These are phyloP conservation scores for Lasiosphaeria ovina DNA, from an alignment of 495 filamentous ascomycete genomes.

Conservation along the genomic window DNA sequence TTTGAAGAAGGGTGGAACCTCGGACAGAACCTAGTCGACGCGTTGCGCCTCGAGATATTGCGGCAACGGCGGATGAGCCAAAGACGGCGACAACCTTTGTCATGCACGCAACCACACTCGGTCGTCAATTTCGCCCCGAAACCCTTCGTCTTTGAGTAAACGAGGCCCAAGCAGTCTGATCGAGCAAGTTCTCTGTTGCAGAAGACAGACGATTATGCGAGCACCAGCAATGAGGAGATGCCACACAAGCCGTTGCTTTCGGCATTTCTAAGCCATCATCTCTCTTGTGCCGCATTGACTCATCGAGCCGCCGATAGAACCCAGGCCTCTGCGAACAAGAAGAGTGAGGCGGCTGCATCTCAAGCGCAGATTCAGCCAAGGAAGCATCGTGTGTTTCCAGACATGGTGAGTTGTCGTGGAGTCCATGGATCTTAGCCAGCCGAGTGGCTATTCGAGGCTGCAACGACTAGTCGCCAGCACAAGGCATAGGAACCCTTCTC, in stretches of 20 bases:
- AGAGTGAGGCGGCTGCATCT: constrained; percentile 21
- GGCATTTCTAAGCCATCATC: constrained; percentile 2
- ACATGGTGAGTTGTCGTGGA: constrained; percentile 7
- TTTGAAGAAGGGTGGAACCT: neutral
- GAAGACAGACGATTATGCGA: neutral
- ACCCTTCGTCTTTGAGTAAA: neutral
- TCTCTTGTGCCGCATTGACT: neutral
- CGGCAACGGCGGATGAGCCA: neutral
- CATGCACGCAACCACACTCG: constrained; percentile 1
- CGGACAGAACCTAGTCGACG: neutral
- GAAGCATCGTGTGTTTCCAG: constrained; percentile 12
- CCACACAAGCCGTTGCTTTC: constrained; percentile 18
- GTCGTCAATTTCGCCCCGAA: neutral
- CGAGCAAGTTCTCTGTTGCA: neutral
- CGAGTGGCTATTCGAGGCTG: neutral
- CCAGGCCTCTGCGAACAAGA: neutral
- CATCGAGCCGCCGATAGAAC: neutral
- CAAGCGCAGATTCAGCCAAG: constrained; percentile 11
- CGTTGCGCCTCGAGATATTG: neutral
- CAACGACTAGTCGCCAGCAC: neutral
- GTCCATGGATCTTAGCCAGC: neutral
- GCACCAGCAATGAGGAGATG: constrained; percentile 24
- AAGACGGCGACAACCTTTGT: neutral
- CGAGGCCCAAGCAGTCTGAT: constrained; percentile 2
- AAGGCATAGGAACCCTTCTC: neutral